Conservation (phyloP, 2,329 filamentous ascomycete species). For the Phialemoniopsis sp. region DNA sequence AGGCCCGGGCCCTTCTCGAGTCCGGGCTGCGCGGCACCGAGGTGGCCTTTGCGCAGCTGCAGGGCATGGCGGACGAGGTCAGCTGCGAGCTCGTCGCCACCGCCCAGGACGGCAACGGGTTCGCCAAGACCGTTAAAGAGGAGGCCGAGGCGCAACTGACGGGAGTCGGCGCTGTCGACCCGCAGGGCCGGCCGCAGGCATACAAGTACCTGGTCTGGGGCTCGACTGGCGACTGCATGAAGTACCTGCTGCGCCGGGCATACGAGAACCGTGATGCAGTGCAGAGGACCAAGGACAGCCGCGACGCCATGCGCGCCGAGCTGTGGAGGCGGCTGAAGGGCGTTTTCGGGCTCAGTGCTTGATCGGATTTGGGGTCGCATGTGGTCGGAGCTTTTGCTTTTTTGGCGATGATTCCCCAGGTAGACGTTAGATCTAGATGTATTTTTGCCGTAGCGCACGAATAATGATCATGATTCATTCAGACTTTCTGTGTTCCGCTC, state of each 20-base stretch:
- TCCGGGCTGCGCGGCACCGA: conserved; percentile 33
- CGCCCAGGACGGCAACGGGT: background rate
- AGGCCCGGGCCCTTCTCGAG: conserved; percentile 47
- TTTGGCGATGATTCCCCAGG: too few relatives aligned
- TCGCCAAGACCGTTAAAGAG: conserved; percentile 1
- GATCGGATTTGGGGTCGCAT: too few relatives aligned
- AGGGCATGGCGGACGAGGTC: conserved; percentile 95
- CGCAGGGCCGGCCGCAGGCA: conserved; percentile 24
- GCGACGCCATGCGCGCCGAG: conserved; percentile 61
- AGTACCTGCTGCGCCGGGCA: conserved; percentile 70
- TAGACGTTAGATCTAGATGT: too few relatives aligned
- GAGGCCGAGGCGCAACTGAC: conserved; percentile 2
- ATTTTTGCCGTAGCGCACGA: too few relatives aligned
- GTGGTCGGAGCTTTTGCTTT: conserved; percentile 12
- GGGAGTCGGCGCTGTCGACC: conserved; percentile 4
- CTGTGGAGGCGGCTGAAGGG: conserved; percentile 49
- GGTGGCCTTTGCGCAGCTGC: conserved; percentile 71
- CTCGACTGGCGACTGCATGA: conserved; percentile 75
- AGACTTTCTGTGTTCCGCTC: background rate
- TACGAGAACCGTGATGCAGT: conserved; percentile 74
- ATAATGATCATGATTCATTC: background rate
- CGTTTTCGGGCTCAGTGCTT: conserved; percentile 26
- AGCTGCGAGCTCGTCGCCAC: conserved; percentile 55
- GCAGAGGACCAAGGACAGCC: conserved; percentile 55
- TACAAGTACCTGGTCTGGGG: conserved; percentile 71